Percentiles rank a stretch among this genome's conserved stretches.
These are phyloP conservation scores for Xylaria castorea DNA, from an alignment of 495 filamentous ascomycete species.

Conservation along the genomic window DNA sequence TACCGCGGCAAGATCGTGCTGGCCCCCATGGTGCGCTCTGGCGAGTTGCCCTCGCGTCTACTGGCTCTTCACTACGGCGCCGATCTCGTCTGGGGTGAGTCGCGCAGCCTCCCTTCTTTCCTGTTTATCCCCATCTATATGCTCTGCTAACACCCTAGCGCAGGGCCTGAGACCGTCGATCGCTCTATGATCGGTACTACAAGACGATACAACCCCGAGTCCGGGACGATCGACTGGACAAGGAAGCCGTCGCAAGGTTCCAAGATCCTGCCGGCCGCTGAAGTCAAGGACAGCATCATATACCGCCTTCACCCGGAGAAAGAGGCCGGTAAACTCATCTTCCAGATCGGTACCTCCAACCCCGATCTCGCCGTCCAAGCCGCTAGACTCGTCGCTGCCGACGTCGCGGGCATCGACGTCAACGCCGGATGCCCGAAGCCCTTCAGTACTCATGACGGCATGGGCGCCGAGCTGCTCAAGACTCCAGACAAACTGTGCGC, in stretches of 20 bases:
- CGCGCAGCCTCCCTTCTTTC: background rate
- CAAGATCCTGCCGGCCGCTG: slow-evolving; percentile 45
- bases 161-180: slow-evolving; percentile 92
- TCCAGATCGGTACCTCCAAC: slow-evolving; percentile 87
- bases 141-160: slow-evolving; percentile 14
- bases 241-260: slow-evolving; percentile 72
- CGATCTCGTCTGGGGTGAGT: slow-evolving; percentile 89
- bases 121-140: background rate
- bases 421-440: slow-evolving; percentile 98
- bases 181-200: slow-evolving; percentile 84
- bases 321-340: slow-evolving; percentile 77
- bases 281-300: slow-evolving; percentile 72
- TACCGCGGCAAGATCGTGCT: slow-evolving; percentile 93
- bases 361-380: slow-evolving; percentile 83
- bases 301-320: slow-evolving; percentile 80
- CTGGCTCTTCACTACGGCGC: slow-evolving; percentile 92
- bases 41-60: slow-evolving; percentile 89
- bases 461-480: slow-evolving; percentile 89
- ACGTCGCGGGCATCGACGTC: slow-evolving; percentile 94
- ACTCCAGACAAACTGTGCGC: slow-evolving; percentile 81
- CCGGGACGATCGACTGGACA: slow-evolving; percentile 81
- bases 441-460: slow-evolving; percentile 87
- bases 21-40: slow-evolving; percentile 95
- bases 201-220: slow-evolving; percentile 74
- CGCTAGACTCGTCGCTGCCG: slow-evolving; percentile 77